Conservation (phyloP, 2,329 filamentous ascomycete species). For the Pseudonectria buxi region DNA sequence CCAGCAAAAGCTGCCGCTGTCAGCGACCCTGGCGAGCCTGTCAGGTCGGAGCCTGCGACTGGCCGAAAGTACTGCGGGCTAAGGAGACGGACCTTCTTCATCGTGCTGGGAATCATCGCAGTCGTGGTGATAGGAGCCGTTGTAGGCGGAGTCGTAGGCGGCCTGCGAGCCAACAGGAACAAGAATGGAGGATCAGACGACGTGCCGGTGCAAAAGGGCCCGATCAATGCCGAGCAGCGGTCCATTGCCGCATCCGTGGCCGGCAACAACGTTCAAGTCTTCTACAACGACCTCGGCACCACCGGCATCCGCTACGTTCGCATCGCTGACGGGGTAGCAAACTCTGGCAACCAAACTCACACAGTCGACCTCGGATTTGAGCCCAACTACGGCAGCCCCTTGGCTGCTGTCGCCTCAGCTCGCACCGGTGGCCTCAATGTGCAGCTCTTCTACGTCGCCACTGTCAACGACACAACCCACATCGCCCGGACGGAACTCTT, state of each 20-base stretch:
- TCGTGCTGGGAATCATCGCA: slow-evolving; percentile 6
- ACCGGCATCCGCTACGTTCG: slow-evolving; percentile 10
- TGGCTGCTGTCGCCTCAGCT: slow-evolving; percentile 9
- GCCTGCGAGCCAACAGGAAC: slow-evolving; percentile 4
- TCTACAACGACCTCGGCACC: slow-evolving; percentile 16
- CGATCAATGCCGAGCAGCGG: slow-evolving; percentile 11
- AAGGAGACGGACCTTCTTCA: slow-evolving; percentile 11
- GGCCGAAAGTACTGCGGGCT: slow-evolving; percentile 10
- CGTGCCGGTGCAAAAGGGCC: slow-evolving; percentile 9
- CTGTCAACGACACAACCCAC: slow-evolving; percentile 5
- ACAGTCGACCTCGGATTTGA: slow-evolving; percentile 11
- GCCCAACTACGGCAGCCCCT: slow-evolving; percentile 13
- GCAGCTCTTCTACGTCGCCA: slow-evolving; percentile 13
- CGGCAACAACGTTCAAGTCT: slow-evolving; percentile 9
- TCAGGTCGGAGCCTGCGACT: slow-evolving; percentile 3
- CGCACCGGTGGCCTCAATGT: slow-evolving; percentile 4
- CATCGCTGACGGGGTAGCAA: slow-evolving; percentile 5
- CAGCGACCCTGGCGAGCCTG: neutral
- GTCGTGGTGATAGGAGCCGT: slow-evolving; percentile 12
- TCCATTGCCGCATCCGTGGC: slow-evolving; percentile 7
- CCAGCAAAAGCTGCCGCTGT: too few species aligned
- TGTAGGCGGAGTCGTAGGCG: slow-evolving; percentile 13
- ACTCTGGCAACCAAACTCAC: slow-evolving; percentile 1
- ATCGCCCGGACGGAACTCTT: slow-evolving; percentile 10
- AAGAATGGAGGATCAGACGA: neutral